Conservation (phyloP, 345 rosid species). For the Aquilaria yunnanensis region DNA sequence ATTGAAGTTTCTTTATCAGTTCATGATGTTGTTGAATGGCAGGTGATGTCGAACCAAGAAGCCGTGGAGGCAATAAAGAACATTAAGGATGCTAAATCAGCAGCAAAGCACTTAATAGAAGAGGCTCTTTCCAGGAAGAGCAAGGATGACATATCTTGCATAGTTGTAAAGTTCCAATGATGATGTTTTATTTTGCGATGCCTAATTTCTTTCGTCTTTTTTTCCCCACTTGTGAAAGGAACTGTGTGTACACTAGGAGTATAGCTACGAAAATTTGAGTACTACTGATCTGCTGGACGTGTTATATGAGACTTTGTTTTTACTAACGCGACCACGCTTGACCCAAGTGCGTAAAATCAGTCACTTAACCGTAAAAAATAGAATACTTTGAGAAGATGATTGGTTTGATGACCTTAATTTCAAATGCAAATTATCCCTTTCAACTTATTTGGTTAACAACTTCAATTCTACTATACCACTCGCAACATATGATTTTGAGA, state of each 20-base stretch:
- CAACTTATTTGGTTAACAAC: too few species aligned
- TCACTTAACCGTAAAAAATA: too few species aligned
- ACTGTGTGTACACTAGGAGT: constrained; percentile 9
- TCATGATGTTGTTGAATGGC: not conserved
- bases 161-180: constrained; percentile 68
- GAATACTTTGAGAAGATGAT: too few species aligned
- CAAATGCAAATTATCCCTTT: too few species aligned
- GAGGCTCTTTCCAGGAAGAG: constrained; percentile 61
- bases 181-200: constrained; percentile 11
- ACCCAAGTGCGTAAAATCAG: too few species aligned
- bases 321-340: too few species aligned
- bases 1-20: too few species aligned
- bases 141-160: constrained; percentile 91
- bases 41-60: constrained; percentile 83
- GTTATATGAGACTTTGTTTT: too few species aligned
- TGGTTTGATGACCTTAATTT: too few species aligned
- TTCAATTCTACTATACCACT: too few species aligned
- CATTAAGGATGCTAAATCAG: constrained; percentile 60
- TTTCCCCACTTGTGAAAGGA: not conserved
- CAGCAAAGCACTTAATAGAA: constrained; percentile 64
- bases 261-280: not conserved
- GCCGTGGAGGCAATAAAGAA: constrained; percentile 53
- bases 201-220: not conserved
- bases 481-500: too few species aligned
- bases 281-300: too few species aligned